Conservation (phyloP, 495 filamentous ascomycete genomes). For the Trichocladium uniseriatum region DNA sequence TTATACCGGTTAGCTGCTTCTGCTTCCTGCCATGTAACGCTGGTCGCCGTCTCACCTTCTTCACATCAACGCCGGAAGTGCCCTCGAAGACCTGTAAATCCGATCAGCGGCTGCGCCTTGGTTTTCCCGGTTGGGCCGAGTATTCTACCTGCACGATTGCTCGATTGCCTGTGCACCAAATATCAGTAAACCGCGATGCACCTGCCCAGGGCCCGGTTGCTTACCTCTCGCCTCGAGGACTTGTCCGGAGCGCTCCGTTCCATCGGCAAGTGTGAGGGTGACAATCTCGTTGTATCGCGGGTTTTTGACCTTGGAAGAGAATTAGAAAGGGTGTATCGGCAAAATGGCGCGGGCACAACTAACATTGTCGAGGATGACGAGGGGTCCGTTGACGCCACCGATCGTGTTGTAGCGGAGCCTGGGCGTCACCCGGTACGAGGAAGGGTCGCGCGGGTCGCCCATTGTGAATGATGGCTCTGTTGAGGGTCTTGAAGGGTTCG, state of each 20-base stretch:
- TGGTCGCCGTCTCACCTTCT: conserved; percentile 58
- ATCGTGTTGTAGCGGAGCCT: conserved; percentile 96
- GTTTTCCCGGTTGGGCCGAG: background rate
- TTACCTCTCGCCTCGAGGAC: conserved; percentile 94
- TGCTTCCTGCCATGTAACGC: no score
- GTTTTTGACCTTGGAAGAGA: conserved; percentile 70
- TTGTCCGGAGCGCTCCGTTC: conserved; percentile 85
- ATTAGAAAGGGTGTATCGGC: conserved; percentile 22
- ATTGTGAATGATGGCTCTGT: conserved; percentile 29
- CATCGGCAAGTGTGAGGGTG: conserved; percentile 88
- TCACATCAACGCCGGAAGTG: conserved; percentile 93
- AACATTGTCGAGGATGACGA: conserved; percentile 95
- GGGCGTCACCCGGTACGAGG: conserved; percentile 62
- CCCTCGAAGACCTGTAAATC: conserved; percentile 83
- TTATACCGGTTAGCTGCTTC: conserved; percentile 19
- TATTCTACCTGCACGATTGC: conserved; percentile 81
- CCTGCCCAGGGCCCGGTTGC: conserved; percentile 6
- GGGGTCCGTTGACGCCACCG: conserved; percentile 91
- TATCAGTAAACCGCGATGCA: conserved; percentile 4
- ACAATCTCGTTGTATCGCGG: conserved; percentile 98
- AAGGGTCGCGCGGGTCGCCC: conserved; percentile 74
- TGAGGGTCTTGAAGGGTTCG: background rate
- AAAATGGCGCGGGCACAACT: conserved; percentile 13
- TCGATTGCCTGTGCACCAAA: conserved; percentile 55
- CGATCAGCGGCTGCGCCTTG: conserved; percentile 9